phyloP scores from a whole-genome alignment of 257 asterid species.

The Leptodermis oblonga region DNA sequence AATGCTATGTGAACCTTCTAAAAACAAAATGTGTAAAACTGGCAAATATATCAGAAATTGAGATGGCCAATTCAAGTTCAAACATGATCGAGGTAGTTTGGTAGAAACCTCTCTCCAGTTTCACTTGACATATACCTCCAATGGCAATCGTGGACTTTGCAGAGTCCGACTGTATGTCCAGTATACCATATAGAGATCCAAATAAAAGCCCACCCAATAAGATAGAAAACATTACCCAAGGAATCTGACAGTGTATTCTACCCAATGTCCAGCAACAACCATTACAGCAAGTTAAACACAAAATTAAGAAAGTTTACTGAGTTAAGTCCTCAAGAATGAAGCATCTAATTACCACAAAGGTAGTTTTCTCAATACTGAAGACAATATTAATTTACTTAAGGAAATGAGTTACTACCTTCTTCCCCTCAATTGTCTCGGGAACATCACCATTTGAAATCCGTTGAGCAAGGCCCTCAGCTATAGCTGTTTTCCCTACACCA shows the following conservation, averaged over 20 bases:
- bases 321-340: not conserved
- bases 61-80: not conserved
- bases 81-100: not conserved
- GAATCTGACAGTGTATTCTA: not conserved
- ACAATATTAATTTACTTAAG: not conserved
- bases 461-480: constrained; percentile 98
- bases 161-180: not conserved
- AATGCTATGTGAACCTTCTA: not conserved
- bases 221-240: not conserved
- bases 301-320: not conserved
- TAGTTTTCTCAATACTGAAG: not conserved
- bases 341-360: not conserved
- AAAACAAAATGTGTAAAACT: not conserved
- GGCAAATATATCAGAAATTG: not conserved
- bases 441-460: constrained; percentile 92
- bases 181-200: not conserved
- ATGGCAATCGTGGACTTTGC: not conserved
- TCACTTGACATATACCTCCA: not conserved
- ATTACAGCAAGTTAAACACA: not conserved
- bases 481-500: constrained; percentile 98
- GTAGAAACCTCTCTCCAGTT: not conserved
- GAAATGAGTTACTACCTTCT: constrained; percentile 67
- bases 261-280: not conserved
- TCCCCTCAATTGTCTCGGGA: constrained; percentile 97
- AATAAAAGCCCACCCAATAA: not conserved